phyloP scores from a whole-genome alignment of 805 yeast species.

The Pichia heedii region DNA sequence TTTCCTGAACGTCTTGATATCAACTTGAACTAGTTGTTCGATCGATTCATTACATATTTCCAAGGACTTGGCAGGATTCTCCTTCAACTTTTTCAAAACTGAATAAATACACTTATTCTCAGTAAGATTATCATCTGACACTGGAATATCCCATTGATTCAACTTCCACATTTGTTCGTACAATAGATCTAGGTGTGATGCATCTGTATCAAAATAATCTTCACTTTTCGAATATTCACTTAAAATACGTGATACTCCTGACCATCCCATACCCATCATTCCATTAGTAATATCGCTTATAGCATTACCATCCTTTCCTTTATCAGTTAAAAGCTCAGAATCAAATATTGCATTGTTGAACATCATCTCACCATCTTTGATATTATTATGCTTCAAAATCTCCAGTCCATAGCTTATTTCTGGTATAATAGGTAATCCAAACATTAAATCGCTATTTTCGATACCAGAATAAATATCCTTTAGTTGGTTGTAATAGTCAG shows the following conservation, averaged over 20 bases:
- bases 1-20: neutral
- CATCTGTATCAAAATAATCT: neutral
- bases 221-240: constrained; percentile 12
- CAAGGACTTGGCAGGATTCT: constrained; percentile 18
- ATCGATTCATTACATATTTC: constrained; percentile 15
- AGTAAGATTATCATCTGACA: constrained; percentile 26
- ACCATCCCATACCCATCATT: constrained; percentile 42
- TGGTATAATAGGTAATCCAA: constrained; percentile 56
- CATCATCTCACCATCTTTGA: constrained; percentile 28
- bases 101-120: constrained; percentile 44
- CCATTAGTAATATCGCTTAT: constrained; percentile 26
- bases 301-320: neutral
- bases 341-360: constrained; percentile 53
- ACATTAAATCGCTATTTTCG: constrained; percentile 53
- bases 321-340: constrained; percentile 21
- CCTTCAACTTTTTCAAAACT: constrained; percentile 39
- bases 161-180: constrained; percentile 73
- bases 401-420: constrained; percentile 43
- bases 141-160: constrained; percentile 67
- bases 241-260: constrained; percentile 42
- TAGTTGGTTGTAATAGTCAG: constrained; percentile 13
- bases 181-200: constrained; percentile 14
- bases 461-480: constrained; percentile 40
- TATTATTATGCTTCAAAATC: constrained; percentile 27
- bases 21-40: neutral